Conservation (phyloP, 1,139 yeast genomes). For the Zygoascus meyerae region DNA sequence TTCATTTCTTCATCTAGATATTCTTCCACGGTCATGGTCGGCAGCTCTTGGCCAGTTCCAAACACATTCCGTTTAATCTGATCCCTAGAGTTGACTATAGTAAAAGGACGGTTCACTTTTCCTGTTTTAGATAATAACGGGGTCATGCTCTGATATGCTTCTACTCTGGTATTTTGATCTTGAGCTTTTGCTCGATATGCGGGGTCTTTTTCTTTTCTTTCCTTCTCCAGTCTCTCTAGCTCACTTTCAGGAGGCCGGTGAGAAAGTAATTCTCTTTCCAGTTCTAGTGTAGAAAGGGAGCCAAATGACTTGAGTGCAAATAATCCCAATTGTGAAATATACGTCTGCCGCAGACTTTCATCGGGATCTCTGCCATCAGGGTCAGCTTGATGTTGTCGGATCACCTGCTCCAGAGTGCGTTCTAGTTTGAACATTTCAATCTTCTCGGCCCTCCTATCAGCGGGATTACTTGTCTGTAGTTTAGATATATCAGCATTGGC, state of each 20-base stretch:
- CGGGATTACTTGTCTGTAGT: conserved; percentile 42
- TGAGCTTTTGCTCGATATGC: conserved; percentile 5
- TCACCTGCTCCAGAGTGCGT: conserved; percentile 41
- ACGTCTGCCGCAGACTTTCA: conserved; percentile 50
- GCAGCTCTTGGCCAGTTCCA: conserved; percentile 90
- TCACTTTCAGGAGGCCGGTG: conserved; percentile 20
- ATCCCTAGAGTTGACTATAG: conserved; percentile 56
- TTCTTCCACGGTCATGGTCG: conserved; percentile 94
- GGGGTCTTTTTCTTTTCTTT: conserved; percentile 11
- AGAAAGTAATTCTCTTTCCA: conserved; percentile 52
- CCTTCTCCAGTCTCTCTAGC: conserved; percentile 9
- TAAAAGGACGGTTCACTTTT: conserved; percentile 77
- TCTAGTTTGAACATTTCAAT: conserved; percentile 62
- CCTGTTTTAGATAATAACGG: conserved; percentile 38
- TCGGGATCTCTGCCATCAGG: conserved; percentile 36
- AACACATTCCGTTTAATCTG: conserved; percentile 59
- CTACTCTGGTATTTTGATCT: conserved; percentile 13
- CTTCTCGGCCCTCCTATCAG: conserved; percentile 59
- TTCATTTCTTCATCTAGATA: conserved; percentile 78
- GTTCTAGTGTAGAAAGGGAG: conserved; percentile 46
- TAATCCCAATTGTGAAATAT: conserved; percentile 49
- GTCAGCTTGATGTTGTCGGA: conserved; percentile 38
- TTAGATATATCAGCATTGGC: conserved; percentile 21
- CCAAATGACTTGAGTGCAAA: conserved; percentile 50
- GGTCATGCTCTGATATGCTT: conserved; percentile 10